A percentile compares a stretch with the other conserved stretches of the same genome.
These are phyloP conservation scores for Globisporangium canariense DNA, from an alignment of 352 stramenopile genomes.

Conservation along the genomic window DNA sequence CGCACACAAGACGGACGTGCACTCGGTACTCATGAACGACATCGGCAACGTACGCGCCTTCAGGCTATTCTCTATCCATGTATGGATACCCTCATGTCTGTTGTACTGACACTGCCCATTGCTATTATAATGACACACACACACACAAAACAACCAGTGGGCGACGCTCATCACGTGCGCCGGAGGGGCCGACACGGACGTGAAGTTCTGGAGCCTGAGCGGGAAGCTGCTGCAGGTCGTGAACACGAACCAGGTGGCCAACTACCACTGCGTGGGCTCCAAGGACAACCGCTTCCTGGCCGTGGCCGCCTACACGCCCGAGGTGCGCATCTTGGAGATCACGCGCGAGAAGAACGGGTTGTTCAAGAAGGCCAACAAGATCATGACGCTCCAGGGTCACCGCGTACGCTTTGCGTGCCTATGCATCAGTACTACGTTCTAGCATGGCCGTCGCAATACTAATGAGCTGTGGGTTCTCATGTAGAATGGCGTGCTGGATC, in stretches of 20 bases:
- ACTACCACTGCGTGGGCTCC: conserved; percentile 76
- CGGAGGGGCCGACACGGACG: conserved; percentile 62
- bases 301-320: conserved; percentile 74
- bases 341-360: conserved; percentile 65
- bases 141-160: conserved; percentile 29
- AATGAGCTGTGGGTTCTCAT: not conserved
- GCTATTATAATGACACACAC: not conserved
- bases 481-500: conserved; percentile 69
- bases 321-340: conserved; percentile 85
- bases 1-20: conserved; percentile 70
- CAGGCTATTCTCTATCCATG: not conserved
- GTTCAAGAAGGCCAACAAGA: conserved; percentile 82
- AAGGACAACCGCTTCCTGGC: conserved; percentile 83
- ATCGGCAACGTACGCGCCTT: conserved; percentile 46
- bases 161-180: conserved; percentile 75
- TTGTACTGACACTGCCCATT: not conserved
- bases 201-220: conserved; percentile 79
- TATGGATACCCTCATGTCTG: not conserved
- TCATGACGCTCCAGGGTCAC: conserved; percentile 80
- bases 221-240: conserved; percentile 66
- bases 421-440: not conserved
- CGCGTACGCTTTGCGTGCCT: conserved; percentile 32
- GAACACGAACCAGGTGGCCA: conserved; percentile 79
- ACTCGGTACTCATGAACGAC: conserved; percentile 83
- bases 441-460: not conserved